Evolutionary conservation across 169 alveolate species (phyloP).

Genomic region (Plasmodium inui): DNA sequence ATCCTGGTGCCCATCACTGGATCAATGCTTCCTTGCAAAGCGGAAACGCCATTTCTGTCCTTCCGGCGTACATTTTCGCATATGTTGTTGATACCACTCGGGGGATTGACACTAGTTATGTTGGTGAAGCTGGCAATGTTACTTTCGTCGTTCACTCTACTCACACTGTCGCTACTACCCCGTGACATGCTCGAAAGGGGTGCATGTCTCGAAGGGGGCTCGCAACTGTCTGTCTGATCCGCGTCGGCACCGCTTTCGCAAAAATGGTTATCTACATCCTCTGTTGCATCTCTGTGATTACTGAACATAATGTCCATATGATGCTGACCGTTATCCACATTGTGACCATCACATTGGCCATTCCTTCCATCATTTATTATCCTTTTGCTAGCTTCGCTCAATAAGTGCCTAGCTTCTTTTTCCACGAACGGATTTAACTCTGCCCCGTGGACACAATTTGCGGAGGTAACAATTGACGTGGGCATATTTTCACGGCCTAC

Average conservation of each 20-base stretch:
- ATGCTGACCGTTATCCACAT: background rate
- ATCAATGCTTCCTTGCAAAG: background rate
- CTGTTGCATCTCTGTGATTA: background rate
- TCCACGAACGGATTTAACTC: background rate
- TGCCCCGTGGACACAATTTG: background rate
- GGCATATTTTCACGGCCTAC: background rate
- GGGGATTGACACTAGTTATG: background rate
- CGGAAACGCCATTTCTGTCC: background rate
- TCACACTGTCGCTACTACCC: background rate
- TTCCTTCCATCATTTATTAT: background rate
- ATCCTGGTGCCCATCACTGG: background rate
- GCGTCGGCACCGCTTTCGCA: background rate
- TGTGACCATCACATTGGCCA: background rate
- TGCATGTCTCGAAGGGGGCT: background rate
- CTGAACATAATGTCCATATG: background rate
- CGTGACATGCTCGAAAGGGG: background rate
- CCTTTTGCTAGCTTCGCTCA: too few relatives aligned
- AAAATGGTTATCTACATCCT: background rate
- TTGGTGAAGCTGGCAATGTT: background rate
- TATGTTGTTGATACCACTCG: background rate
- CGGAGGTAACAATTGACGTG: background rate
- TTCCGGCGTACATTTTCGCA: background rate
- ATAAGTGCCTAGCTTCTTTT: background rate
- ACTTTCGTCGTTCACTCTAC: background rate
- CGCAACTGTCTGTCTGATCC: background rate